Evolutionary conservation across 2,329 filamentous ascomycete genomes (phyloP).

Genomic region (Penicillium hesseltinei): DNA sequence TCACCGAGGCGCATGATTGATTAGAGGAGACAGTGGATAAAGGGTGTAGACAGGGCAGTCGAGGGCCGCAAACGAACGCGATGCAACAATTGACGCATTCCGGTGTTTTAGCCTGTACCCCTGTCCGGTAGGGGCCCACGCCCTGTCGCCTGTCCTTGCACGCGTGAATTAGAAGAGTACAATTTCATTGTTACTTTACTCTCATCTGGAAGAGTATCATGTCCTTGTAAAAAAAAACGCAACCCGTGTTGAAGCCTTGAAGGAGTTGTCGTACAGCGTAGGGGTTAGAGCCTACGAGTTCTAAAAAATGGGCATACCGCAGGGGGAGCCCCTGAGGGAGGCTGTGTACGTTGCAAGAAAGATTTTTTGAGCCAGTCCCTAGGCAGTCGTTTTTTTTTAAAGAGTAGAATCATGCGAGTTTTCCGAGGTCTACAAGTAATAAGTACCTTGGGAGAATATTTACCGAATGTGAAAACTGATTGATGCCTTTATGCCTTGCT

Average conservation of each 20-base stretch:
- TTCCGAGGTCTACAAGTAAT: not conserved
- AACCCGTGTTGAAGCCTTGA: not conserved
- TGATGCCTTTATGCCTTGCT: not conserved
- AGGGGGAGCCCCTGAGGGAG: not conserved
- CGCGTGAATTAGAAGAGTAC: not conserved
- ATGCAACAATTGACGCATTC: constrained; percentile 18
- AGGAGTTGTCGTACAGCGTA: not conserved
- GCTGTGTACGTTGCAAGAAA: not conserved
- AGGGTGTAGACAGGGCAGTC: not conserved
- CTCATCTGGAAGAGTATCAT: too few species aligned
- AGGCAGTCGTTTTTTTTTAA: not conserved
- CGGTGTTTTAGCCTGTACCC: constrained; percentile 11
- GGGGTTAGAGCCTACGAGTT: not conserved
- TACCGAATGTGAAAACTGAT: not conserved
- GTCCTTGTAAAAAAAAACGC: too few species aligned
- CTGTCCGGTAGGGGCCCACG: constrained; percentile 12
- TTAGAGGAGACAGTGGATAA: not conserved
- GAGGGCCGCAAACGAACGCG: constrained; percentile 16
- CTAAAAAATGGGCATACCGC: not conserved
- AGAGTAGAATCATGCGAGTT: not conserved
- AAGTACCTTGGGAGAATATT: not conserved
- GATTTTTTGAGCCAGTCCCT: too few species aligned
- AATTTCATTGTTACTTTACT: not conserved
- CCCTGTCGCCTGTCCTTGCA: not conserved
- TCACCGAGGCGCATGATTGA: not conserved